Evolutionary conservation across 2,329 filamentous ascomycete genomes (phyloP).

Genomic region (Tricladium varicosporioides): DNA sequence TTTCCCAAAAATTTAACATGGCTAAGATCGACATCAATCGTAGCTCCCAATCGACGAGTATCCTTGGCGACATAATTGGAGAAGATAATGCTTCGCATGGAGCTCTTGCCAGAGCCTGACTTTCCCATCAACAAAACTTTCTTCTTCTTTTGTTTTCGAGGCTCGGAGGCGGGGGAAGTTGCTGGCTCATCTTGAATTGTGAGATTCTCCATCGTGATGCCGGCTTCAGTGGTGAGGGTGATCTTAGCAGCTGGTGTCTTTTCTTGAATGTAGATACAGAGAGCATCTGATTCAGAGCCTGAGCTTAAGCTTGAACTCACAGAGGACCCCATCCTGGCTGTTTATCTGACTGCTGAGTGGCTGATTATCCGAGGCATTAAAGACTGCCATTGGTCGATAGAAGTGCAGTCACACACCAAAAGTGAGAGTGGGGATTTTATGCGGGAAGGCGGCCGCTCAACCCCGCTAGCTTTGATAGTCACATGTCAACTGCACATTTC

Average conservation of each 20-base stretch:
- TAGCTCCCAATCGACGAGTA: slow-evolving; percentile 86
- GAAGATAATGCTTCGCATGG: slow-evolving; percentile 98
- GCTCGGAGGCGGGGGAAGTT: slow-evolving; percentile 26
- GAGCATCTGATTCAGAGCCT: not conserved
- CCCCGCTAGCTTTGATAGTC: no score
- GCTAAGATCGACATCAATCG: slow-evolving; percentile 96
- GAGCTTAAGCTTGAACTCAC: not conserved
- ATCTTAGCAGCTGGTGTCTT: not conserved
- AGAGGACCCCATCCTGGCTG: no score
- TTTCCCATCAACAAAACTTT: slow-evolving; percentile 92
- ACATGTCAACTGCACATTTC: no score
- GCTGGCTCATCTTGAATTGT: slow-evolving; percentile 25
- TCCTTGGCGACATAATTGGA: slow-evolving; percentile 98
- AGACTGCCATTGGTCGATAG: no score
- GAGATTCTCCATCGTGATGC: slow-evolving; percentile 21
- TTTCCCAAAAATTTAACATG: slow-evolving; percentile 99
- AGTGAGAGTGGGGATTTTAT: no score
- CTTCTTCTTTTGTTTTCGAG: slow-evolving; percentile 71
- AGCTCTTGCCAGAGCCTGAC: slow-evolving; percentile 95
- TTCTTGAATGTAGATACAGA: not conserved
- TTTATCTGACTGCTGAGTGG: no score
- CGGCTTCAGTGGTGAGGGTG: not conserved
- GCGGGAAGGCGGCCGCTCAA: no score
- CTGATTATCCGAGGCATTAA: no score
- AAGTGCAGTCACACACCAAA: no score